A percentile compares a stretch with the other conserved stretches of the same genome.
Conservation (phyloP, 2,329 filamentous ascomycete species). For the Huntiella decipiens region DNA sequence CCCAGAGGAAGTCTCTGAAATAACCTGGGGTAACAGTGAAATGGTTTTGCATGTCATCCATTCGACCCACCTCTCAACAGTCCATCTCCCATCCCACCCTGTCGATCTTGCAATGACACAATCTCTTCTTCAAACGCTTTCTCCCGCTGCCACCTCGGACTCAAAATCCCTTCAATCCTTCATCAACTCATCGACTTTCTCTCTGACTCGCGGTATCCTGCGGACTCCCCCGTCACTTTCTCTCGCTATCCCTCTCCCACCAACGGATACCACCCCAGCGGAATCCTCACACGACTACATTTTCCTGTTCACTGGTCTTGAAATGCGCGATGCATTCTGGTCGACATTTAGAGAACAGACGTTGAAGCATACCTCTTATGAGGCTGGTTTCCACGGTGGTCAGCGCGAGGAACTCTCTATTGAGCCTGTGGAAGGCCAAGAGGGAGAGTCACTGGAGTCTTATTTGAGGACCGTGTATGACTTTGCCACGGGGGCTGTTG, state of each 20-base stretch:
- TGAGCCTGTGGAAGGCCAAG: slow-evolving; percentile 15
- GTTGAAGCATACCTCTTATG: slow-evolving; percentile 32
- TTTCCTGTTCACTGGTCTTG: slow-evolving; percentile 30
- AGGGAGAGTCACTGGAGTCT: background rate
- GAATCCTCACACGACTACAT: slow-evolving; percentile 12
- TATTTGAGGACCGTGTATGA: slow-evolving; percentile 5
- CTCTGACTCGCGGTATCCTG: slow-evolving; percentile 24
- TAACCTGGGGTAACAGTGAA: slow-evolving; percentile 14
- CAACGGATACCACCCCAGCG: slow-evolving; percentile 17
- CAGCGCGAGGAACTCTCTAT: slow-evolving; percentile 32
- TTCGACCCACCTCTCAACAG: slow-evolving; percentile 20
- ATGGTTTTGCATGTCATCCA: slow-evolving; percentile 22
- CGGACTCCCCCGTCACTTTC: slow-evolving; percentile 24
- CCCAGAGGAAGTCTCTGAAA: slow-evolving; percentile 7
- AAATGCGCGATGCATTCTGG: slow-evolving; percentile 26
- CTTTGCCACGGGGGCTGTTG: slow-evolving; percentile 2
- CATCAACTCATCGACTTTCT: slow-evolving; percentile 25
- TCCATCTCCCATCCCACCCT: slow-evolving; percentile 21
- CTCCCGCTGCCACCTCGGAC: background rate
- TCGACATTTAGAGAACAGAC: slow-evolving; percentile 23
- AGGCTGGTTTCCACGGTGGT: slow-evolving; percentile 31
- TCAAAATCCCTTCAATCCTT: slow-evolving; percentile 21
- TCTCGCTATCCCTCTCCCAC: slow-evolving; percentile 24
- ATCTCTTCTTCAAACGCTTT: slow-evolving; percentile 12
- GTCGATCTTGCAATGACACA: slow-evolving; percentile 26